Evolutionary conservation across 805 yeast species (phyloP).

Genomic region (Cyberlindnera amylophila): DNA sequence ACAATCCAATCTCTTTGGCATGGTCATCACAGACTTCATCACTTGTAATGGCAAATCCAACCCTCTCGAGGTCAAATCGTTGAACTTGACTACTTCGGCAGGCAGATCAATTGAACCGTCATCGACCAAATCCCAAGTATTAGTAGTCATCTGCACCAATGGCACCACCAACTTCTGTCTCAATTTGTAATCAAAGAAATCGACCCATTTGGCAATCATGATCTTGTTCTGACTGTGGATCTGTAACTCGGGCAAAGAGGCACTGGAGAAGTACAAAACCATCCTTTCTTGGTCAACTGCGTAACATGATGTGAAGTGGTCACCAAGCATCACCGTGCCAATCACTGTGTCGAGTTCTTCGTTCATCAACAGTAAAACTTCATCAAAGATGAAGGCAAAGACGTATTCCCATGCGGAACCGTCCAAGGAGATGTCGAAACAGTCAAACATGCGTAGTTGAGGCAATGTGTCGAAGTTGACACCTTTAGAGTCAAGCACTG

Average conservation of each 20-base stretch:
- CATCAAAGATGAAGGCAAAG: constrained; percentile 33
- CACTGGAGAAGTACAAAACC: constrained; percentile 36
- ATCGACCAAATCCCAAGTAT: constrained; percentile 43
- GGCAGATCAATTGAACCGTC: constrained; percentile 34
- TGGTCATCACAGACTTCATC: constrained; percentile 36
- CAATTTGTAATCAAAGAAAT: constrained; percentile 20
- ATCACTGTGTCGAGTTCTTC: constrained; percentile 26
- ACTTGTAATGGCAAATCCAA: constrained; percentile 39
- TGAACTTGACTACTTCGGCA: constrained; percentile 34
- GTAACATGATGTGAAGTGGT: constrained; percentile 34
- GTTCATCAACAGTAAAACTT: constrained; percentile 28
- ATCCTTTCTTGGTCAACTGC: constrained; percentile 26
- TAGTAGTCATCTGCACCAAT: constrained; percentile 46
- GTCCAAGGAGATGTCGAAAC: constrained; percentile 38
- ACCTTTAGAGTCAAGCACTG: constrained; percentile 11
- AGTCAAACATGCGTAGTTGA: constrained; percentile 38
- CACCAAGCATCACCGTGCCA: constrained; percentile 39
- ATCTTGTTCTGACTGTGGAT: constrained; percentile 30
- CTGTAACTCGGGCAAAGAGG: constrained; percentile 42
- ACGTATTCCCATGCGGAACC: constrained; percentile 40
- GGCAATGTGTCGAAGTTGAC: constrained; percentile 23
- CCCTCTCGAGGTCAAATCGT: constrained; percentile 35
- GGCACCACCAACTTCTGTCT: constrained; percentile 24
- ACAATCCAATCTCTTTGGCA: constrained; percentile 37
- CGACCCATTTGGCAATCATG: constrained; percentile 40